phyloP scores from a whole-genome alignment of 306 rosid genomes.

The Quercus cerris region DNA sequence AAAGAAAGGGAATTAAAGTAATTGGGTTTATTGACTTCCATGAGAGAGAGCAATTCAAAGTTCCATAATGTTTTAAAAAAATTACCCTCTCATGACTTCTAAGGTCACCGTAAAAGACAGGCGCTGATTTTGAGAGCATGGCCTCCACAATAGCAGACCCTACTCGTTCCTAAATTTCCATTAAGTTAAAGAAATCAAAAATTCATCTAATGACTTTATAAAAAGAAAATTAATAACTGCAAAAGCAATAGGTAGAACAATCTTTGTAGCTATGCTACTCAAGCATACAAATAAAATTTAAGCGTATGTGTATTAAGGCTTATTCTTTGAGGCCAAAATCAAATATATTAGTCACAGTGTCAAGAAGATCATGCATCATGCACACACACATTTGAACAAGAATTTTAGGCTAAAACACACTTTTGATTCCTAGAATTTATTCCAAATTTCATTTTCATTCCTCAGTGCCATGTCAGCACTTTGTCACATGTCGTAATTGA shows the following conservation, averaged over 20 bases:
- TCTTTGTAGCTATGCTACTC: background rate
- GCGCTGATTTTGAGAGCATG: conserved; percentile 74
- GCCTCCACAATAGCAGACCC: conserved; percentile 84
- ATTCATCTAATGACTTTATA: background rate
- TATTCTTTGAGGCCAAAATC: background rate
- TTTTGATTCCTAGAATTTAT: too few species aligned
- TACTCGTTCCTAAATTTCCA: conserved; percentile 49
- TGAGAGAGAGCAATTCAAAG: background rate
- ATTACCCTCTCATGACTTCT: conserved; percentile 89
- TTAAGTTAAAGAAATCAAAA: background rate
- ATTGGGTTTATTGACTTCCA: conserved; percentile 2
- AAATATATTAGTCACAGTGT: background rate
- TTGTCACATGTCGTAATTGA: too few species aligned
- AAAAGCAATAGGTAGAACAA: background rate
- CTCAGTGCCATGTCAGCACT: too few species aligned
- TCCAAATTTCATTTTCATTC: too few species aligned
- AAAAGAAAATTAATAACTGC: background rate
- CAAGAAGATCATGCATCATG: too few species aligned
- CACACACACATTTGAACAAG: background rate
- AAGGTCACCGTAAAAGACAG: conserved; percentile 82
- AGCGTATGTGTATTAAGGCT: background rate
- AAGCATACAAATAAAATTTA: background rate
- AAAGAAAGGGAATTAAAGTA: conserved; percentile 5
- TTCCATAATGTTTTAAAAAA: background rate
- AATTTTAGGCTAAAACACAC: too few species aligned